These are phyloP conservation scores for Willaertia magna DNA, from an alignment of 208 protist genomes.

Conservation along the genomic window DNA sequence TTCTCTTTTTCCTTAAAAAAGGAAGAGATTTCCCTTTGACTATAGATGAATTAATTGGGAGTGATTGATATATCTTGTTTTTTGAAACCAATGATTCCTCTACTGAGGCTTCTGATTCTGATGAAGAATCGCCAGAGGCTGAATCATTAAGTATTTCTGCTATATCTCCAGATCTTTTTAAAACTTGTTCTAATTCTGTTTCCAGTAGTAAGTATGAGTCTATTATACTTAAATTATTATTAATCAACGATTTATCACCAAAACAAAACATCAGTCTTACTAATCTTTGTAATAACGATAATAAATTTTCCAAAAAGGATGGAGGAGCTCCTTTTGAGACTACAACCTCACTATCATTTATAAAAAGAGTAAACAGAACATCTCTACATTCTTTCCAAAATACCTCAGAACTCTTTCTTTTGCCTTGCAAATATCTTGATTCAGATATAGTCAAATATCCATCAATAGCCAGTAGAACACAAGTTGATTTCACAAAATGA, in stretches of 20 bases:
- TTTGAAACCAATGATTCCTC: not conserved
- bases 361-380: not conserved
- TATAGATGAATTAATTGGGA: not conserved
- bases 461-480: not conserved
- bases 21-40: not conserved
- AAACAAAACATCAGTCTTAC: not conserved
- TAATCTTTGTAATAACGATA: not conserved
- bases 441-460: not conserved
- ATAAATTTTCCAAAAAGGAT: not conserved
- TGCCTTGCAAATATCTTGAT: not conserved
- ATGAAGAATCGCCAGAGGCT: not conserved
- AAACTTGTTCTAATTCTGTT: not conserved
- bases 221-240: not conserved
- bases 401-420: not conserved
- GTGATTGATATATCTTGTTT: conserved; percentile 5
- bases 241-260: not conserved
- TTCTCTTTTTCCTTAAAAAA: not conserved
- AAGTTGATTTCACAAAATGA: not conserved
- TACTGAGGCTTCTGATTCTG: not conserved
- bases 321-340: not conserved
- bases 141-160: not conserved
- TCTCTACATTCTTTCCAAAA: conserved; percentile 7
- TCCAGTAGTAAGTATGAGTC: not conserved
- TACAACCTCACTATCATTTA: not conserved
- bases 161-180: not conserved